A percentile compares a stretch with the other conserved stretches of the same genome.
Evolutionary conservation across 352 stramenopile genomes (phyloP).

Genomic region (Globisporangium nagaii): DNA sequence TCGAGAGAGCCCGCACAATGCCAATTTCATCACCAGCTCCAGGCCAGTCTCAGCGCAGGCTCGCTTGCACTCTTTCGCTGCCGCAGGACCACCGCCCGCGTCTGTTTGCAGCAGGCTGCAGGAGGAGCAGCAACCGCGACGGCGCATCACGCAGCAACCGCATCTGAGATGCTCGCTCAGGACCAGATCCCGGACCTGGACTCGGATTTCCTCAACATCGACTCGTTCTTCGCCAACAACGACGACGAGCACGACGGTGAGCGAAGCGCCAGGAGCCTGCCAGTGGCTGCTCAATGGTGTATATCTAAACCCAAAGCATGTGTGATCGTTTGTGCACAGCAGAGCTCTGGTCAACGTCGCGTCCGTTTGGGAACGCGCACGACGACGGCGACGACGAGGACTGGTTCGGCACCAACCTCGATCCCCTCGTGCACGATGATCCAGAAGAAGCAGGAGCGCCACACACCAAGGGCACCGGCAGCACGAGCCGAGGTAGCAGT

Average conservation of each 20-base stretch:
- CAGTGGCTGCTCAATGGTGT: too few species aligned
- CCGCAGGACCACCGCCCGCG: too few species aligned
- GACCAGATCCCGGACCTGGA: conserved; percentile 20
- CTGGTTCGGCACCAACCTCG: conserved; percentile 2
- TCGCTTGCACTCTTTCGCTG: neutral
- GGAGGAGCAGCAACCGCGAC: conserved; percentile 2
- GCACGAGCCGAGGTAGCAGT: neutral
- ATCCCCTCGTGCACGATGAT: neutral
- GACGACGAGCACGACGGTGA: conserved; percentile 20
- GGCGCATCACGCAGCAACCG: conserved; percentile 1
- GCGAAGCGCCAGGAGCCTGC: too few species aligned
- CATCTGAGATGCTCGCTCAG: conserved; percentile 18
- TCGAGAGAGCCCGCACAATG: conserved; percentile 1
- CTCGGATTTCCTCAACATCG: conserved; percentile 27
- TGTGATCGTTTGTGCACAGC: conserved; percentile 11
- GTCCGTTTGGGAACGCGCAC: neutral
- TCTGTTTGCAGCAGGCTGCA: conserved; percentile 4
- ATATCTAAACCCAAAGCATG: too few species aligned
- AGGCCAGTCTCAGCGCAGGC: neutral
- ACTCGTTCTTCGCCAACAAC: conserved; percentile 21
- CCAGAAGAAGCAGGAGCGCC: neutral
- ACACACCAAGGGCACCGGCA: neutral
- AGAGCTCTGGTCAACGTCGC: conserved; percentile 18
- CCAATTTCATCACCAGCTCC: conserved; percentile 1
- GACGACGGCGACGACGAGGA: conserved; percentile 4